A percentile compares a stretch with the other conserved stretches of the same genome.
phyloP scores from a whole-genome alignment of 2,329 filamentous ascomycete species.

The Beauveria medogensis region DNA sequence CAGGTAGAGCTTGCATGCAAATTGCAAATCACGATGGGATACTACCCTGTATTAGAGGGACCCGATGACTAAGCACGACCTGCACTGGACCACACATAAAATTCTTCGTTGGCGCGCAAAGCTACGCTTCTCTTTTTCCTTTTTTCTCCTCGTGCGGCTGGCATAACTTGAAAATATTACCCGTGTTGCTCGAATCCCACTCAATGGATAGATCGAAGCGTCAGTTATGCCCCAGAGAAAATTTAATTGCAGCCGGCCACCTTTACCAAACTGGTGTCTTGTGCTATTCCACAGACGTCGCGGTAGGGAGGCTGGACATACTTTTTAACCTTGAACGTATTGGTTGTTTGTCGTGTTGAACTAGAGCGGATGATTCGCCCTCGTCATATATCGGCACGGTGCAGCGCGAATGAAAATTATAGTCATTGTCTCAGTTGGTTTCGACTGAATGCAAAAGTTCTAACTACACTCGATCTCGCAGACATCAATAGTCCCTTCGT shows the following conservation, averaged over 20 bases:
- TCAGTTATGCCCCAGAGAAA: constrained; percentile 73
- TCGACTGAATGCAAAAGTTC: neutral
- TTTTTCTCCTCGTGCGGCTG: constrained; percentile 70
- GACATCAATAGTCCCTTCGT: neutral
- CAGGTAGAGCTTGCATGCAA: too few relatives aligned
- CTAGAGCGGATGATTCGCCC: neutral
- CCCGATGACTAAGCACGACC: neutral
- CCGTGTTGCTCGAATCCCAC: constrained; percentile 71
- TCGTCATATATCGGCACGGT: too few relatives aligned
- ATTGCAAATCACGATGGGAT: neutral
- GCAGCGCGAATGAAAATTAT: neutral
- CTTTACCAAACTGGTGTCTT: constrained; percentile 37
- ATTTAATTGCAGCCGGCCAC: constrained; percentile 66
- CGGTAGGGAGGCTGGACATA: constrained; percentile 37
- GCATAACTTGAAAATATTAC: constrained; percentile 59
- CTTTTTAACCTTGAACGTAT: constrained; percentile 19
- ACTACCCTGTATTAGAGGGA: neutral
- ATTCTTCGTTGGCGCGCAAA: constrained; percentile 18
- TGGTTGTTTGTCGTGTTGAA: neutral
- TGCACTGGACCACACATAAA: constrained; percentile 17
- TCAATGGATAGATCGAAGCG: constrained; percentile 54
- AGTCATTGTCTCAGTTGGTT: neutral
- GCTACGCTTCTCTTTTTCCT: constrained; percentile 25
- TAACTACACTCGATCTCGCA: neutral
- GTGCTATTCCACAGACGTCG: constrained; percentile 21